Percentiles rank a stretch among this genome's conserved stretches.
phyloP scores from a whole-genome alignment of 352 stramenopile genomes.

The Halophytophthora polymorphica region DNA sequence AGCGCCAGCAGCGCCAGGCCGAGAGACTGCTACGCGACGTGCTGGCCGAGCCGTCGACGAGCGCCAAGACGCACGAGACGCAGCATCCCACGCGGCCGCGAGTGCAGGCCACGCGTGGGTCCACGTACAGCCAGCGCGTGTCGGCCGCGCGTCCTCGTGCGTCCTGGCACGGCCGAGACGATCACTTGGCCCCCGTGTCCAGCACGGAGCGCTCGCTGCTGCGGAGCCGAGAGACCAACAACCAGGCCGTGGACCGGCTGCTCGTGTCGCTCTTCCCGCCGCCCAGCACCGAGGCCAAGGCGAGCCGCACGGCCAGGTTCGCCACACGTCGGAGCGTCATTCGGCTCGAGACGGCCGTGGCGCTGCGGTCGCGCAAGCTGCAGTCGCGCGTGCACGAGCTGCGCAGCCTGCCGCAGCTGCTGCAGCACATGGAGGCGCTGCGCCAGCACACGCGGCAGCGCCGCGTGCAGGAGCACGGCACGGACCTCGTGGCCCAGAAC shows the following conservation, averaged over 20 bases:
- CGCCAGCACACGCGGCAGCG: constrained; percentile 37
- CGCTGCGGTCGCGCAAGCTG: constrained; percentile 49
- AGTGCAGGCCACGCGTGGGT: constrained; percentile 26
- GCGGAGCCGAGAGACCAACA: constrained; percentile 32
- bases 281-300: constrained; percentile 5
- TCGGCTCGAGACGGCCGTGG: constrained; percentile 46
- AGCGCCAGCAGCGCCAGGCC: constrained; percentile 38
- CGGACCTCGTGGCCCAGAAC: constrained; percentile 53
- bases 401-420: constrained; percentile 43
- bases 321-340: constrained; percentile 44
- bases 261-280: constrained; percentile 38
- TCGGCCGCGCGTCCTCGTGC: constrained; percentile 14
- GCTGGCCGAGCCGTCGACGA: constrained; percentile 6
- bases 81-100: constrained; percentile 21
- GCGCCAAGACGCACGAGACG: constrained; percentile 13
- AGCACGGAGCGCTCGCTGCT: constrained; percentile 31
- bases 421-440: constrained; percentile 42
- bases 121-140: constrained; percentile 43
- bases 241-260: constrained; percentile 40
- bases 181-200: constrained; percentile 15
- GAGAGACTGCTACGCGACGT: constrained; percentile 42
- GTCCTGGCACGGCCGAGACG: not conserved
- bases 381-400: constrained; percentile 55
- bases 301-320: too few species aligned
- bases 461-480: constrained; percentile 36